These are phyloP conservation scores for Suillus placidus DNA, from an alignment of 768 basidiomycete genomes.

Conservation along the genomic window DNA sequence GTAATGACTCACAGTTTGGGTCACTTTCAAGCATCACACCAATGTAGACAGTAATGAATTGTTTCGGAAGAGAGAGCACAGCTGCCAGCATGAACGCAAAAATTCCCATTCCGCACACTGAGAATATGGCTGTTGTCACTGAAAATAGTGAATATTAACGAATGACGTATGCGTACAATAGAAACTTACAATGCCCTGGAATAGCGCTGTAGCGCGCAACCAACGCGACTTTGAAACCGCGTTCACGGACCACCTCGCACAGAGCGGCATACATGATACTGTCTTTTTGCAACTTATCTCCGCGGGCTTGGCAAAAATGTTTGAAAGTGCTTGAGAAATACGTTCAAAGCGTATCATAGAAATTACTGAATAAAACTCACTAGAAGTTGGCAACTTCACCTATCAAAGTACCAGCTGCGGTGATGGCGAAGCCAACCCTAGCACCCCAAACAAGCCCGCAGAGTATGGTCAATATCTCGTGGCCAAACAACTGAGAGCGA, in stretches of 20 bases:
- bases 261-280: constrained; percentile 51
- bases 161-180: background rate
- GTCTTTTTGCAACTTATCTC: constrained; percentile 62
- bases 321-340: constrained; percentile 64
- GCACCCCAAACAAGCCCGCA: constrained; percentile 86
- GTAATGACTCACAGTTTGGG: constrained; percentile 26
- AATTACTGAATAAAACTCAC: constrained; percentile 40
- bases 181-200: constrained; percentile 72
- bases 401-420: constrained; percentile 72
- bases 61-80: constrained; percentile 78
- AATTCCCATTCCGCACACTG: constrained; percentile 80
- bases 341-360: background rate
- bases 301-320: constrained; percentile 70
- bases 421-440: constrained; percentile 79
- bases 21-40: constrained; percentile 65
- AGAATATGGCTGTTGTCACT: constrained; percentile 83
- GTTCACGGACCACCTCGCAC: constrained; percentile 70
- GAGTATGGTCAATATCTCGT: constrained; percentile 81
- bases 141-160: constrained; percentile 8
- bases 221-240: constrained; percentile 76
- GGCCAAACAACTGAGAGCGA: constrained; percentile 69
- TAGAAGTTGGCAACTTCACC: constrained; percentile 86
- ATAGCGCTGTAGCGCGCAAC: constrained; percentile 74
- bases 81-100: constrained; percentile 70
- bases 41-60: constrained; percentile 74